Evolutionary conservation across 2,329 filamentous ascomycete species (phyloP).

Genomic region (Thelonectria olida): DNA sequence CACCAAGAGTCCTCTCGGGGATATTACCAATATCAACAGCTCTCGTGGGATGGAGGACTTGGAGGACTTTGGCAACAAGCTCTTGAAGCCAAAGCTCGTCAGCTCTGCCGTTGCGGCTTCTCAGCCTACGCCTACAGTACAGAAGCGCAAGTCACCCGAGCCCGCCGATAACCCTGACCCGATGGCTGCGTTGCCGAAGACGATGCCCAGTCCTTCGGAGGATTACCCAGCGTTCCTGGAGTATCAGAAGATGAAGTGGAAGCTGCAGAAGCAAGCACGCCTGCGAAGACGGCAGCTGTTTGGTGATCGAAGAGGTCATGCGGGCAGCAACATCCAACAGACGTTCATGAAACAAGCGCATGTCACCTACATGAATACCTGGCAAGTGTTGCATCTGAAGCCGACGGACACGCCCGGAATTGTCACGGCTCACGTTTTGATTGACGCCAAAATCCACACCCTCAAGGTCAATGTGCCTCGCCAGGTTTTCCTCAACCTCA

Average conservation of each 20-base stretch:
- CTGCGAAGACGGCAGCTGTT: slow-evolving; percentile 89
- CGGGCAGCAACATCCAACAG: slow-evolving; percentile 66
- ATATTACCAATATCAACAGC: slow-evolving; percentile 73
- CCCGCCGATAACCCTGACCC: slow-evolving; percentile 76
- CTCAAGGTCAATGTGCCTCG: slow-evolving; percentile 90
- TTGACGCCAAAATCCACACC: slow-evolving; percentile 89
- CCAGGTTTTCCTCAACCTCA: slow-evolving; percentile 91
- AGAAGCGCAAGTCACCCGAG: slow-evolving; percentile 80
- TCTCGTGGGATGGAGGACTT: slow-evolving; percentile 68
- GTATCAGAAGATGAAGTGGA: slow-evolving; percentile 99
- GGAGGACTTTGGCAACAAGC: slow-evolving; percentile 80
- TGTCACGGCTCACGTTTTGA: slow-evolving; percentile 88
- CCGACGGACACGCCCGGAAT: slow-evolving; percentile 86
- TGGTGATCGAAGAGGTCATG: slow-evolving; percentile 75
- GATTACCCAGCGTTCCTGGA: slow-evolving; percentile 89
- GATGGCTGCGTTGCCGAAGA: slow-evolving; percentile 81
- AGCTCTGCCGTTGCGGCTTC: slow-evolving; percentile 65
- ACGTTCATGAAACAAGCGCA: slow-evolving; percentile 93
- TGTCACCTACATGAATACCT: slow-evolving; percentile 87
- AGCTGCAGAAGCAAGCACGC: slow-evolving; percentile 91
- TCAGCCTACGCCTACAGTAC: slow-evolving; percentile 55
- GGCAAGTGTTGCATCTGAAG: slow-evolving; percentile 91
- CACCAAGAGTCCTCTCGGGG: slow-evolving; percentile 73
- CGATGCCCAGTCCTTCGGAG: slow-evolving; percentile 85
- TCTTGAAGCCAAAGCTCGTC: slow-evolving; percentile 72